Conservation (phyloP, 1,284 basidiomycete species). For the Leccinum fuscescens region DNA sequence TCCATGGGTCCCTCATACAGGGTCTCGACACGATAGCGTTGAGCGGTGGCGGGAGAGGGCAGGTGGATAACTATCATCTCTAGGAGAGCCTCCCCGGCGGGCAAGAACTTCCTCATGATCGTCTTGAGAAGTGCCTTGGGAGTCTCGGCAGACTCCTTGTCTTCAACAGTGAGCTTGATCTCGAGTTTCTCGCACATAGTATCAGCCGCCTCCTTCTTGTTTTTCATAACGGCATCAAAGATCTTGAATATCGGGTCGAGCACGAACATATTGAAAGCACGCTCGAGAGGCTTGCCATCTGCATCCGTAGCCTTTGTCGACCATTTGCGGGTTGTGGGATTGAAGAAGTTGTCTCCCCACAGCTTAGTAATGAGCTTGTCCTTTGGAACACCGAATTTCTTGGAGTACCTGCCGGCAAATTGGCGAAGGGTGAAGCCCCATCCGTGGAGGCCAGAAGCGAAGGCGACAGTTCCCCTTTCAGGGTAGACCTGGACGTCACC, state of each 20-base stretch:
- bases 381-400: slow-evolving; percentile 99
- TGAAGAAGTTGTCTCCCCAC: slow-evolving; percentile 99
- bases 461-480: slow-evolving; percentile 97
- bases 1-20: slow-evolving; percentile 99
- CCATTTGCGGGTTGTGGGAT: slow-evolving; percentile 98
- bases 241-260: slow-evolving; percentile 99
- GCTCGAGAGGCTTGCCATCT: slow-evolving; percentile 89
- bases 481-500: slow-evolving; percentile 99
- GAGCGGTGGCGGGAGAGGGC: slow-evolving; percentile 94
- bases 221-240: slow-evolving; percentile 99
- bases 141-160: slow-evolving; percentile 78
- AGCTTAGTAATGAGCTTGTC: slow-evolving; percentile 98
- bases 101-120: slow-evolving; percentile 99
- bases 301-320: slow-evolving; percentile 75
- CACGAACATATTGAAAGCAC: slow-evolving; percentile 94
- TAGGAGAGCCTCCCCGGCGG: slow-evolving; percentile 96
- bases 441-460: slow-evolving; percentile 99
- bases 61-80: slow-evolving; percentile 99
- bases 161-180: slow-evolving; percentile 85
- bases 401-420: slow-evolving; percentile 93
- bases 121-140: slow-evolving; percentile 95
- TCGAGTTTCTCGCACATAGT: slow-evolving; percentile 97
- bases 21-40: slow-evolving; percentile 98
- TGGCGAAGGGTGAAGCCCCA: slow-evolving; percentile 99
- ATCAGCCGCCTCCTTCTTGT: slow-evolving; percentile 91